Percentiles rank a stretch among this genome's conserved stretches.
phyloP scores from a whole-genome alignment of 2,329 filamentous ascomycete species.

The Trichoderma guizhouense region DNA sequence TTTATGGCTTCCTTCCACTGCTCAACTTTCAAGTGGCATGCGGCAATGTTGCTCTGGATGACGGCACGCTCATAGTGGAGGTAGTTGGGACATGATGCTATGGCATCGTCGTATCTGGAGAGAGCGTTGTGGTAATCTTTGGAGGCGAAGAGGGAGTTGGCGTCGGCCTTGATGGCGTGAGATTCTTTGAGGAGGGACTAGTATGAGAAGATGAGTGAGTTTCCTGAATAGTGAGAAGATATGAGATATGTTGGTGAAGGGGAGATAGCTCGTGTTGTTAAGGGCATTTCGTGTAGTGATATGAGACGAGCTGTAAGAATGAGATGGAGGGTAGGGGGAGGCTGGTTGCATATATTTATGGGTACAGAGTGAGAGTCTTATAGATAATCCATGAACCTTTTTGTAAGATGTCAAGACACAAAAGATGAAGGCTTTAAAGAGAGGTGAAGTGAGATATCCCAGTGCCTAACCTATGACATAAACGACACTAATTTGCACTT shows the following conservation, averaged over 20 bases:
- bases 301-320: neutral
- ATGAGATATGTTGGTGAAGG: neutral
- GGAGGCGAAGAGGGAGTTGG: conserved; percentile 74
- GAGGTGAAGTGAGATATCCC: neutral
- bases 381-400: accelerated
- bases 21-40: conserved; percentile 78
- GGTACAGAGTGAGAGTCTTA: neutral
- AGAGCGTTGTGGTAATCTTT: conserved; percentile 75
- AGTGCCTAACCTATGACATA: neutral
- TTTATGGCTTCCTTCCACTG: conserved; percentile 83
- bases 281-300: no score
- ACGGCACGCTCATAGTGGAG: conserved; percentile 86
- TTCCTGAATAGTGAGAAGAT: neutral
- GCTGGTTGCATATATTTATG: neutral
- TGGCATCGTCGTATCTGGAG: conserved; percentile 75
- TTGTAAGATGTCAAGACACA: accelerated
- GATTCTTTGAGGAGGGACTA: conserved; percentile 69
- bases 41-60: conserved; percentile 82
- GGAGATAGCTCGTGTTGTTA: neutral
- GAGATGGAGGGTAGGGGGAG: no score
- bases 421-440: neutral
- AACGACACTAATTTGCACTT: conserved; percentile 24
- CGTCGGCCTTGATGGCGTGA: conserved; percentile 67
- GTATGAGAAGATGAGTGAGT: neutral
- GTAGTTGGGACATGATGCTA: conserved; percentile 76